Base-by-base conservation (phyloP, 352 stramenopile genomes). In the Pythium grandisporangium region DNA sequence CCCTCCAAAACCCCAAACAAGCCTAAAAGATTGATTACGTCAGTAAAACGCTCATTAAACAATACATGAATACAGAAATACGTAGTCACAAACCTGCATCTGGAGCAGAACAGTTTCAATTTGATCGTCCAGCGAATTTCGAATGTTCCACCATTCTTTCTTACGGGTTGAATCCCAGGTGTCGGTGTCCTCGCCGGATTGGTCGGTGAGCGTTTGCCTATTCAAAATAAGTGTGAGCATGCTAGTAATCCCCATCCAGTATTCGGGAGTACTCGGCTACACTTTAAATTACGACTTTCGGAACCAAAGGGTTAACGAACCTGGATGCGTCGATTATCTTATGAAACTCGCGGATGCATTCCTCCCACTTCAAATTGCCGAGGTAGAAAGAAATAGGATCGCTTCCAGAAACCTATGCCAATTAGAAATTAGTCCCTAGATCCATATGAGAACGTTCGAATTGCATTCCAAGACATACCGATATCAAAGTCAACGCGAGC, bases 71-170 rank as follows among this genome's bases (percentile, higher is more conserved):
- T 5, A 14, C 3, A 23, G 13, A 19, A 34, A 20, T n/a, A n/a
- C n/a, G n/a, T n/a, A n/a, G n/a, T n/a, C n/a, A n/a, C 37, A 21
- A 53, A 89, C 79, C 76, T 89, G 60, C 42, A 88, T 63, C 13
- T 53, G 65, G 4, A 39, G 6, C 11, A 90, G 42, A 16, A 58
- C 37, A 20, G 55, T 33, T 22, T 54, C 45, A 16, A 93, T 61
- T 14, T 58, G 58, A 24, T 55, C 53, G 44, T 93, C 61, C 2
- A 91, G 48, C 14, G 68, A 30, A 10, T 79, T 75, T 39, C 80
- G 69, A 26, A 51, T 78, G 44, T 51, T 61, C 80, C 80, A 93
- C 80, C 80, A 93, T 20, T 66, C 38, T n/a, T 78, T 84, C 48
- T 90, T 91, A 32, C 76, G 63, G 8, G 77, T 52, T 2, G 61